These are phyloP conservation scores for Protomyces gravidus DNA, from an alignment of 1,139 yeast species.

Conservation along the genomic window DNA sequence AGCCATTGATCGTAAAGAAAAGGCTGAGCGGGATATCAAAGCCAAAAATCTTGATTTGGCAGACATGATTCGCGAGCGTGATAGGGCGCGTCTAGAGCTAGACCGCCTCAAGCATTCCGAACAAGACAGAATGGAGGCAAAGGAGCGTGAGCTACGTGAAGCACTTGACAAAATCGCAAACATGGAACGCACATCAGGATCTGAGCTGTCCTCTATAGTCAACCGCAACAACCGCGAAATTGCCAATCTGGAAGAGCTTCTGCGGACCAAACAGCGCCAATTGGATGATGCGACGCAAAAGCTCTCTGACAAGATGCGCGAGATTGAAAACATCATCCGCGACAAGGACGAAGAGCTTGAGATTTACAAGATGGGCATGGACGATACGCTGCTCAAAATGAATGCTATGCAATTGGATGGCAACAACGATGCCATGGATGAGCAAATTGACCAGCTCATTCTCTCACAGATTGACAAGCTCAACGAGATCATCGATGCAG, in stretches of 20 bases:
- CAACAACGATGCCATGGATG: constrained; percentile 54
- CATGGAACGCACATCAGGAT: constrained; percentile 62
- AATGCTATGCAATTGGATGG: constrained; percentile 49
- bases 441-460: constrained; percentile 56
- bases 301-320: constrained; percentile 38
- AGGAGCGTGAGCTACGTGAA: constrained; percentile 63
- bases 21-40: constrained; percentile 75
- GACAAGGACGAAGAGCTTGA: constrained; percentile 78
- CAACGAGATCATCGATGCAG: constrained; percentile 62
- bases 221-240: constrained; percentile 56
- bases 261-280: constrained; percentile 42
- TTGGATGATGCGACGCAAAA: constrained; percentile 38
- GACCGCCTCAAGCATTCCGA: constrained; percentile 67
- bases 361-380: constrained; percentile 52
- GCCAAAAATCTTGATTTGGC: constrained; percentile 84
- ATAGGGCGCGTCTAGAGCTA: constrained; percentile 76
- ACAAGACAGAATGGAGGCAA: constrained; percentile 61
- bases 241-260: constrained; percentile 42
- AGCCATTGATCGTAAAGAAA: constrained; percentile 78
- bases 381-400: constrained; percentile 60
- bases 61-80: constrained; percentile 83
- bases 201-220: constrained; percentile 59
- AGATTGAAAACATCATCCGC: constrained; percentile 50
- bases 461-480: constrained; percentile 52
- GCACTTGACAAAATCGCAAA: constrained; percentile 58